Conservation (phyloP, 805 yeast species). For the Blastobotrys parvus region DNA sequence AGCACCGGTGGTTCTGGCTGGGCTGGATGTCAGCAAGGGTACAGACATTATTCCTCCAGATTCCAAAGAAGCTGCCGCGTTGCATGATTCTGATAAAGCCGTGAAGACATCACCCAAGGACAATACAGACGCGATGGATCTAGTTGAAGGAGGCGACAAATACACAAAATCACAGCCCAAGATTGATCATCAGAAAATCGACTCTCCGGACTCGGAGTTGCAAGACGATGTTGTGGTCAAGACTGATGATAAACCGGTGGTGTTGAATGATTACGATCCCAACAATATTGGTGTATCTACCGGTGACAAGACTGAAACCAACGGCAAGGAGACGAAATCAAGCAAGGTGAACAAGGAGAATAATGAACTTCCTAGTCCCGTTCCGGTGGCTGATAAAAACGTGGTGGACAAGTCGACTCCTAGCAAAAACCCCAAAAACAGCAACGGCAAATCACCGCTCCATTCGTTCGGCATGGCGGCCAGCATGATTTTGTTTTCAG, state of each 20-base stretch:
- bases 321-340: background rate
- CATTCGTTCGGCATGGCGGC: constrained; percentile 69
- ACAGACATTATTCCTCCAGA: constrained; percentile 22
- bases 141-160: constrained; percentile 20
- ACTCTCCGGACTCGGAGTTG: constrained; percentile 17
- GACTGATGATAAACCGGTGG: constrained; percentile 21
- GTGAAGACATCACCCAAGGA: constrained; percentile 30
- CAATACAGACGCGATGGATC: constrained; percentile 20
- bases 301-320: constrained; percentile 15
- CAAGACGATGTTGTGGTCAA: constrained; percentile 12
- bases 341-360: background rate
- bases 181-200: constrained; percentile 15
- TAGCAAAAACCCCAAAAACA: background rate
- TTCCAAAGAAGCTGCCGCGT: constrained; percentile 18
- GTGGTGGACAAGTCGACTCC: background rate
- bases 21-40: constrained; percentile 19
- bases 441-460: constrained; percentile 8
- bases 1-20: too few relatives aligned
- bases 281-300: constrained; percentile 26
- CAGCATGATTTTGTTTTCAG: constrained; percentile 90
- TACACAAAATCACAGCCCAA: constrained; percentile 23
- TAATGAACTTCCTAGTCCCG: background rate
- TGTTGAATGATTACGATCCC: constrained; percentile 31
- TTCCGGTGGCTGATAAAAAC: too few relatives aligned
- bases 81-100: constrained; percentile 23